These are phyloP conservation scores for Hyphodiscus hymeniophilus DNA, from an alignment of 495 filamentous ascomycete genomes.

Conservation along the genomic window DNA sequence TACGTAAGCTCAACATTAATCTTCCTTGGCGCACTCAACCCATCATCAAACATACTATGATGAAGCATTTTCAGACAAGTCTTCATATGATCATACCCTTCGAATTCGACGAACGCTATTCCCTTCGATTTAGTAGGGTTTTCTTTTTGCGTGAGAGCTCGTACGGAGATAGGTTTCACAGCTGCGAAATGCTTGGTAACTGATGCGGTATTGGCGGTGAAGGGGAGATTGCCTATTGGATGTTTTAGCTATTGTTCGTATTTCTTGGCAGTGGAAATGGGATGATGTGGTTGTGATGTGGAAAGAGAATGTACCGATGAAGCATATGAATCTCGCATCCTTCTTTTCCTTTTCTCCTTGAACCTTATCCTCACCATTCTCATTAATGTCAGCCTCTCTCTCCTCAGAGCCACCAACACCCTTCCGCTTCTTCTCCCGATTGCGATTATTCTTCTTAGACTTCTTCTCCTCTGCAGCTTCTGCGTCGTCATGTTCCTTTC, in stretches of 20 bases:
- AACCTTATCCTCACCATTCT: not conserved
- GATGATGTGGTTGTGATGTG: not conserved
- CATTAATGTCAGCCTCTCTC: not conserved
- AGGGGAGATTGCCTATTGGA: conserved; percentile 65
- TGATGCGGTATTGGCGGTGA: conserved; percentile 58
- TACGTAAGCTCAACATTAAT: conserved; percentile 94
- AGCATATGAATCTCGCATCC: conserved; percentile 65
- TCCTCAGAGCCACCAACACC: conserved; percentile 20
- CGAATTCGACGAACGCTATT: conserved; percentile 90
- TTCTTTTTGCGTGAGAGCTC: conserved; percentile 64
- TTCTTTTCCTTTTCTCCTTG: conserved; percentile 3
- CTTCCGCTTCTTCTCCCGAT: conserved; percentile 21
- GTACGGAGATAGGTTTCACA: conserved; percentile 62
- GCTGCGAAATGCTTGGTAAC: conserved; percentile 69
- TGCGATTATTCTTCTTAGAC: conserved; percentile 22
- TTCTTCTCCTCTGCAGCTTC: conserved; percentile 9
- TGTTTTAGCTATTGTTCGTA: conserved; percentile 5
- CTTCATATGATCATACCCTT: conserved; percentile 84
- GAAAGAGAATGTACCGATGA: conserved; percentile 45
- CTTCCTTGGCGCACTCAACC: conserved; percentile 46
- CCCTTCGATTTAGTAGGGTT: conserved; percentile 68
- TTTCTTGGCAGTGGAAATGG: not conserved
- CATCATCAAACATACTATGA: conserved; percentile 74
- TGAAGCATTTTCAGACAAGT: conserved; percentile 84
- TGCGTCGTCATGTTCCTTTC: conserved; percentile 6